Percentiles rank a stretch among this genome's conserved stretches.
phyloP scores from a whole-genome alignment of 371 early-diverging fungal genomes.

The Mucor saturninus region DNA sequence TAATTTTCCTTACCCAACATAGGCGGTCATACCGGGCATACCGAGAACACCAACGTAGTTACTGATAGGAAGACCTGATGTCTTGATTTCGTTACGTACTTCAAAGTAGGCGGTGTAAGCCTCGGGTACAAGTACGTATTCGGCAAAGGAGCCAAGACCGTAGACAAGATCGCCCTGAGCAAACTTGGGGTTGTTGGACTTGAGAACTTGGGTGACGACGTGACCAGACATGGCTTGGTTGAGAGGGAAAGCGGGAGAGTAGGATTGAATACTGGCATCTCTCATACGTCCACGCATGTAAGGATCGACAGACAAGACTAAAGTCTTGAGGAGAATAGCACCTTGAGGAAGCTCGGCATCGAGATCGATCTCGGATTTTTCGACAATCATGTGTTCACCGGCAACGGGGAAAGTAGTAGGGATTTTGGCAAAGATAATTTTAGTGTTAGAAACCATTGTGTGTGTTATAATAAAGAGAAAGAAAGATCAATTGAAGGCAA shows the following conservation, averaged over 20 bases:
- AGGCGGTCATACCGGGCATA: constrained; percentile 56
- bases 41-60: constrained; percentile 60
- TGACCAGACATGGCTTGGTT: constrained; percentile 60
- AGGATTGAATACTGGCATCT: constrained; percentile 44
- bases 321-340: constrained; percentile 55
- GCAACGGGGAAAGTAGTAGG: constrained; percentile 47
- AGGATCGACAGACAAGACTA: constrained; percentile 43
- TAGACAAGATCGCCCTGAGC: constrained; percentile 62
- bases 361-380: constrained; percentile 48
- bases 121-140: constrained; percentile 42
- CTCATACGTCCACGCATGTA: constrained; percentile 73
- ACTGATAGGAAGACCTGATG: constrained; percentile 43
- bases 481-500: not conserved
- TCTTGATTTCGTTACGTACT: constrained; percentile 41
- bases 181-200: constrained; percentile 55
- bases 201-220: constrained; percentile 61
- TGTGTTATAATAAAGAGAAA: not conserved
- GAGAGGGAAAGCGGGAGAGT: constrained; percentile 55
- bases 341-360: constrained; percentile 52
- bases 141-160: constrained; percentile 47
- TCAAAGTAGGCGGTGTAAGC: constrained; percentile 27
- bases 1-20: constrained; percentile 40
- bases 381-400: constrained; percentile 57
- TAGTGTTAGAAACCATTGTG: constrained; percentile 35
- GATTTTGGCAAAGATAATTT: constrained; percentile 46